A percentile compares a stretch with the other conserved stretches of the same genome.
phyloP scores from a whole-genome alignment of 1,139 yeast genomes.

The Insectozyma bohioensis region DNA sequence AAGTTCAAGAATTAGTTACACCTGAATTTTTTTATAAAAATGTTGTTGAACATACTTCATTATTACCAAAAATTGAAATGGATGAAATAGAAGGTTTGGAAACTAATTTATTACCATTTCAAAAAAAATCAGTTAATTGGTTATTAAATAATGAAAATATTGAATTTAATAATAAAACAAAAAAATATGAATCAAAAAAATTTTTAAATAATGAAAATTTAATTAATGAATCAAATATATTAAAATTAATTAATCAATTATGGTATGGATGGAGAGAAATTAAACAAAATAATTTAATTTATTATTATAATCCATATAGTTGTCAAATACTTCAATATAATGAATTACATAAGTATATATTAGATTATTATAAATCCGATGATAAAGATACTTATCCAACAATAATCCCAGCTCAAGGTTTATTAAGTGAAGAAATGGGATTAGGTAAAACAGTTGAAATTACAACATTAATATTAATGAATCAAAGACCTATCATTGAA shows the following conservation, averaged over 20 bases:
- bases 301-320: slow-evolving; percentile 53
- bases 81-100: slow-evolving; percentile 49
- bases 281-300: slow-evolving; percentile 10
- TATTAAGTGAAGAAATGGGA: slow-evolving; percentile 95
- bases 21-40: slow-evolving; percentile 35
- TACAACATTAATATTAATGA: slow-evolving; percentile 59
- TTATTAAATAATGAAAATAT: slow-evolving; percentile 58
- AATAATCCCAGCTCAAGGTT: slow-evolving; percentile 55
- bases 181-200: slow-evolving; percentile 19
- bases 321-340: slow-evolving; percentile 42
- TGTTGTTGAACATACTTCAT: slow-evolving; percentile 32
- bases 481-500: slow-evolving; percentile 52
- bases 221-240: slow-evolving; percentile 1
- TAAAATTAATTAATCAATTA: slow-evolving; percentile 30
- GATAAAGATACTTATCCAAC: slow-evolving; percentile 14
- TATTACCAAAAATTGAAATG: slow-evolving; percentile 19
- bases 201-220: slow-evolving; percentile 16
- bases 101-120: slow-evolving; percentile 55
- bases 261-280: slow-evolving; percentile 52
- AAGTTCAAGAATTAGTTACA: slow-evolving; percentile 17
- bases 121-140: slow-evolving; percentile 66
- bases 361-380: slow-evolving; percentile 18
- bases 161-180: slow-evolving; percentile 29
- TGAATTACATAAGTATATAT: slow-evolving; percentile 23
- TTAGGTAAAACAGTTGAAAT: slow-evolving; percentile 91